Conservation (phyloP, 306 rosid genomes). For the Sicyos edulis region DNA sequence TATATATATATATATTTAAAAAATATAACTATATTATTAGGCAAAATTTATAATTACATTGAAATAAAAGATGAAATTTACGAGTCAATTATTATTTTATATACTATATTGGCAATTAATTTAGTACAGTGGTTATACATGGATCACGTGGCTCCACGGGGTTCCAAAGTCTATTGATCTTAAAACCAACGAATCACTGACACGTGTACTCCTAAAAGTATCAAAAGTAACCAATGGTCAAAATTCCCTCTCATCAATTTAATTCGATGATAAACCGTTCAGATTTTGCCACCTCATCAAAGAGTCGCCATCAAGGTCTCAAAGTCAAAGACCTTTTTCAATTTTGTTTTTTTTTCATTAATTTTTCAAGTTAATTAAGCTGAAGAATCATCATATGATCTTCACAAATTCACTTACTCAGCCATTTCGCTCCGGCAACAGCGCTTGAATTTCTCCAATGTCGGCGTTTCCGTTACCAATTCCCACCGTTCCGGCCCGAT, state of each 20-base stretch:
- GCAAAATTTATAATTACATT: too few relatives aligned
- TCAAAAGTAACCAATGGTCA: background rate
- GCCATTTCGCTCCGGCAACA: background rate
- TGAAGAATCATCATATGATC: background rate
- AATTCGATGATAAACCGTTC: background rate
- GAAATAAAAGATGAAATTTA: too few relatives aligned
- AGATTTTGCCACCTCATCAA: background rate
- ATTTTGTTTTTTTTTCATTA: too few relatives aligned
- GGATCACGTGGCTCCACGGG: background rate
- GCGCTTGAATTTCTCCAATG: conserved; percentile 29
- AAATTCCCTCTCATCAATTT: background rate
- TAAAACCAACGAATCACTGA: background rate
- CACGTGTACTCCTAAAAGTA: background rate
- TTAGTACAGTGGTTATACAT: background rate
- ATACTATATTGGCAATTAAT: too few relatives aligned
- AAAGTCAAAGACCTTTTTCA: background rate
- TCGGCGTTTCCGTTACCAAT: conserved; percentile 31
- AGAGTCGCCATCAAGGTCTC: background rate
- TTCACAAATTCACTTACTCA: background rate
- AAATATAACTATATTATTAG: too few relatives aligned
- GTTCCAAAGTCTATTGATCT: background rate
- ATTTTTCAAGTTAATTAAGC: conserved; percentile 7
- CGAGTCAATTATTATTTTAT: too few relatives aligned
- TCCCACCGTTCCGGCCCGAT: conserved; percentile 13
- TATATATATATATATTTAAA: too few relatives aligned